phyloP scores from a whole-genome alignment of 2,329 filamentous ascomycete genomes.

The Colletotrichum cereale region DNA sequence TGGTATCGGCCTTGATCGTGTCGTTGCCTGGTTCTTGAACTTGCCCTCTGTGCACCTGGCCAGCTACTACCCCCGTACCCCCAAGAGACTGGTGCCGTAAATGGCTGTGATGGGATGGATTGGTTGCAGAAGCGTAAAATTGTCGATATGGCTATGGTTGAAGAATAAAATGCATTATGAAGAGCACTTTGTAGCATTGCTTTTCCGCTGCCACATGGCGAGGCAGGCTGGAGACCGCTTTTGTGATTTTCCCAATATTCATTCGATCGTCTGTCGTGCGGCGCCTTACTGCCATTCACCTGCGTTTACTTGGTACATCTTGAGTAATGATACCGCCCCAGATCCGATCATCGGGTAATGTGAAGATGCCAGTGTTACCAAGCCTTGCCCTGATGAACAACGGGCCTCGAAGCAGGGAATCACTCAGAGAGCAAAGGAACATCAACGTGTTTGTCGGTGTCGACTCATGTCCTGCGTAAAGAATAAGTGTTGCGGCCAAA shows the following conservation, averaged over 20 bases:
- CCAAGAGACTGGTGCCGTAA: slow-evolving; percentile 69
- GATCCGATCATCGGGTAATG: not conserved
- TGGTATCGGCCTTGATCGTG: slow-evolving; percentile 89
- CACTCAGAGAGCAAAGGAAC: too few species aligned
- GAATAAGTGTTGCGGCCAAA: not conserved
- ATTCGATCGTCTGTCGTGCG: not conserved
- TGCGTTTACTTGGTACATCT: not conserved
- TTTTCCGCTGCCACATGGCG: not conserved
- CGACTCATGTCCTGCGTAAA: not conserved
- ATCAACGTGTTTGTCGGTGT: not conserved
- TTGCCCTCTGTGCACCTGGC: slow-evolving; percentile 71
- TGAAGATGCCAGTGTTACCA: too few species aligned
- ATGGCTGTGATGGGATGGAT: not conserved
- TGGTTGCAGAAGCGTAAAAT: not conserved
- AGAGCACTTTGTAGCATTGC: not conserved
- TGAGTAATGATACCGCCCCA: not conserved
- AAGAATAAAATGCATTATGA: slow-evolving; percentile 15
- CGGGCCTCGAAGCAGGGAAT: too few species aligned
- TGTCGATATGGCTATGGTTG: not conserved
- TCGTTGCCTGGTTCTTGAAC: slow-evolving; percentile 76
- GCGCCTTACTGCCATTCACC: not conserved
- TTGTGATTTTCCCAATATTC: not conserved
- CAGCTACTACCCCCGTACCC: slow-evolving; percentile 70
- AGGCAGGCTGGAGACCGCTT: not conserved
- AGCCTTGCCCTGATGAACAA: too few species aligned